phyloP scores from a whole-genome alignment of 2,329 filamentous ascomycete genomes.

The Cytospora schulzeri region DNA sequence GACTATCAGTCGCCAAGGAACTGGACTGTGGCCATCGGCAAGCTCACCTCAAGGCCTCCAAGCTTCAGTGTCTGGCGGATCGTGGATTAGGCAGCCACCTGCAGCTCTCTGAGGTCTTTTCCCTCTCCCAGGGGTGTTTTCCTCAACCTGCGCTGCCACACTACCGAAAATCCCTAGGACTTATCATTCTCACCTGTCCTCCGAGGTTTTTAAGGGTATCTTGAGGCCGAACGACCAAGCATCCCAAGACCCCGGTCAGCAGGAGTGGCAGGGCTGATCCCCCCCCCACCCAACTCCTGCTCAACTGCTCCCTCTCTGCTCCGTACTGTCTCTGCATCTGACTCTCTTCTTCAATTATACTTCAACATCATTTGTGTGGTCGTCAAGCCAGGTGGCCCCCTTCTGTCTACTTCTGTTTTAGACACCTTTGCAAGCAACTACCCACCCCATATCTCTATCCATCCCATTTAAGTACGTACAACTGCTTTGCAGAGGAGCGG shows the following conservation, averaged over 20 bases:
- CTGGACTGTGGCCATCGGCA: neutral
- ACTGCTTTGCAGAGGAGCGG: neutral
- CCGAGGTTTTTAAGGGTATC: conserved; percentile 2
- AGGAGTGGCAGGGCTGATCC: conserved; percentile 27
- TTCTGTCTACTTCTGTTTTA: conserved; percentile 27
- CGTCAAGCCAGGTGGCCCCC: conserved; percentile 18
- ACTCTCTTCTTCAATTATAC: conserved; percentile 27
- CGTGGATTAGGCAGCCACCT: neutral
- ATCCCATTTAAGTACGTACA: conserved; percentile 6
- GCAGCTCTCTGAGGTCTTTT: neutral
- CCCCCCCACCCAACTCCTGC: conserved; percentile 7
- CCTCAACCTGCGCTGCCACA: neutral
- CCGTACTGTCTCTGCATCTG: conserved; percentile 27
- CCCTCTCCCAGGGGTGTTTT: neutral
- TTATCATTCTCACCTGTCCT: conserved; percentile 3
- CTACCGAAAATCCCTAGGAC: conserved; percentile 4
- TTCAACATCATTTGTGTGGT: conserved; percentile 20
- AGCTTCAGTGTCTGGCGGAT: neutral
- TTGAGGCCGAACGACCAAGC: conserved; percentile 30
- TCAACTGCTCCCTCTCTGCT: conserved; percentile 17
- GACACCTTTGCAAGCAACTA: conserved; percentile 24
- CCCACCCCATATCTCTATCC: neutral
- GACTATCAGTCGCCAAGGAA: neutral
- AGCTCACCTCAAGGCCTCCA: neutral
- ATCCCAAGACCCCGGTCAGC: conserved; percentile 27